These are phyloP conservation scores for Trichoderma erinaceum DNA, from an alignment of 495 filamentous ascomycete species.

Conservation along the genomic window DNA sequence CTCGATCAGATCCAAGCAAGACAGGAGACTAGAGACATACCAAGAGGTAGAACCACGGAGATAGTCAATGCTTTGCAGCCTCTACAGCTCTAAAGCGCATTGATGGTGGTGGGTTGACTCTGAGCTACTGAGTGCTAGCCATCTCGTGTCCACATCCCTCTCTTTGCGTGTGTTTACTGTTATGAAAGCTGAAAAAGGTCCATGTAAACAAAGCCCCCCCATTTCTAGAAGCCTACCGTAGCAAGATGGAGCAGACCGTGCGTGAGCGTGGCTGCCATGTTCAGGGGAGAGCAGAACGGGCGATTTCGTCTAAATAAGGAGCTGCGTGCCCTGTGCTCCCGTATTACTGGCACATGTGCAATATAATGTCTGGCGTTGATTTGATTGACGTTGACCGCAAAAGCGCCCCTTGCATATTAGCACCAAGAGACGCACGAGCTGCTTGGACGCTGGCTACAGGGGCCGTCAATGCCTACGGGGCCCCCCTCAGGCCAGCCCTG, in stretches of 20 bases:
- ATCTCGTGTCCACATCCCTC: no score
- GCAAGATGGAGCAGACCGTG: background rate
- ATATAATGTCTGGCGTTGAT: background rate
- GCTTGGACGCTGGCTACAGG: background rate
- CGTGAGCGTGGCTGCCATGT: background rate
- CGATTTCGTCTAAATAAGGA: conserved; percentile 9
- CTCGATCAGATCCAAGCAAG: conserved; percentile 1
- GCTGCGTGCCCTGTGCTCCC: conserved; percentile 3
- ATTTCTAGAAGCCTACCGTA: no score
- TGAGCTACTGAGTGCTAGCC: no score
- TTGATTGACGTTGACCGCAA: background rate
- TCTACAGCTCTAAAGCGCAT: background rate
- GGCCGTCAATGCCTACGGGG: background rate
- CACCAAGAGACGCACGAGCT: background rate
- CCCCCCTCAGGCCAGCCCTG: background rate
- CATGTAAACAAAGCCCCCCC: no score
- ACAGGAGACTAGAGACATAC: background rate
- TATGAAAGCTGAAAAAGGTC: no score
- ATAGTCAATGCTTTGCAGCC: background rate
- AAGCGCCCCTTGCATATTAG: background rate
- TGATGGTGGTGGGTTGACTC: no score
- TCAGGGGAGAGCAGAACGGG: background rate
- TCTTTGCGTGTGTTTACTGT: no score
- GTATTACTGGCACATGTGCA: background rate
- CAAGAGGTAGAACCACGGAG: background rate